Percentiles rank a stretch among this genome's conserved stretches.
phyloP scores from a whole-genome alignment of 2,329 filamentous ascomycete genomes.

The Curvularia verruculosa region DNA sequence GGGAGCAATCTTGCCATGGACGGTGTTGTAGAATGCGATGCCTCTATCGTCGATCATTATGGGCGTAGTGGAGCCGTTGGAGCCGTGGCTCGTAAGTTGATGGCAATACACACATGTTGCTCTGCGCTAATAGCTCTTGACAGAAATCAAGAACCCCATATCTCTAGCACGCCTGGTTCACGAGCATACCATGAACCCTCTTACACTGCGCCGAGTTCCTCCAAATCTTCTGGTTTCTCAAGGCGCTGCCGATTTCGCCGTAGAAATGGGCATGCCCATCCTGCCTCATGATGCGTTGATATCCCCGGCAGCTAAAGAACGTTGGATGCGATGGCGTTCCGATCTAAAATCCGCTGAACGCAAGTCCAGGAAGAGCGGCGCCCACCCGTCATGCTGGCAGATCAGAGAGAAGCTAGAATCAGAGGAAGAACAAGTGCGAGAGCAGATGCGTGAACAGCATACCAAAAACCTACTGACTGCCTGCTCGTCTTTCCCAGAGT shows the following conservation, averaged over 20 bases:
- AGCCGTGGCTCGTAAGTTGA: slow-evolving; percentile 78
- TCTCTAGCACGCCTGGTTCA: slow-evolving; percentile 83
- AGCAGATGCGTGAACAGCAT: slow-evolving; percentile 48
- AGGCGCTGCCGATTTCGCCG: slow-evolving; percentile 86
- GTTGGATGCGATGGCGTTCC: slow-evolving; percentile 76
- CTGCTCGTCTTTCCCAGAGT: slow-evolving; percentile 16
- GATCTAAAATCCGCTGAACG: slow-evolving; percentile 71
- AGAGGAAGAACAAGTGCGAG: slow-evolving; percentile 41
- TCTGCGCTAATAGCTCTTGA: slow-evolving; percentile 23
- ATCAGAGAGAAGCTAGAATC: slow-evolving; percentile 26
- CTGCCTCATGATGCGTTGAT: slow-evolving; percentile 78
- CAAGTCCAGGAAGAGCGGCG: slow-evolving; percentile 47
- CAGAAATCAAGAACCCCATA: slow-evolving; percentile 92
- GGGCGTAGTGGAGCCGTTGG: slow-evolving; percentile 93
- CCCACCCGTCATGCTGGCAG: slow-evolving; percentile 37
- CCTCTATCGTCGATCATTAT: slow-evolving; percentile 86
- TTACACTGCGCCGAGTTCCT: slow-evolving; percentile 87
- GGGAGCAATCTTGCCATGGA: slow-evolving; percentile 94
- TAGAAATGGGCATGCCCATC: slow-evolving; percentile 74
- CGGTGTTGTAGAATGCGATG: slow-evolving; percentile 92
- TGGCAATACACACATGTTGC: background rate
- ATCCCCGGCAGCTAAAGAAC: slow-evolving; percentile 78
- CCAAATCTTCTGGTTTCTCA: slow-evolving; percentile 89
- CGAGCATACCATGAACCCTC: slow-evolving; percentile 73
- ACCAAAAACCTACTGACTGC: slow-evolving; percentile 41